phyloP scores from a whole-genome alignment of 176 grass and related monocot genomes.

The Oropetium thomaeum region DNA sequence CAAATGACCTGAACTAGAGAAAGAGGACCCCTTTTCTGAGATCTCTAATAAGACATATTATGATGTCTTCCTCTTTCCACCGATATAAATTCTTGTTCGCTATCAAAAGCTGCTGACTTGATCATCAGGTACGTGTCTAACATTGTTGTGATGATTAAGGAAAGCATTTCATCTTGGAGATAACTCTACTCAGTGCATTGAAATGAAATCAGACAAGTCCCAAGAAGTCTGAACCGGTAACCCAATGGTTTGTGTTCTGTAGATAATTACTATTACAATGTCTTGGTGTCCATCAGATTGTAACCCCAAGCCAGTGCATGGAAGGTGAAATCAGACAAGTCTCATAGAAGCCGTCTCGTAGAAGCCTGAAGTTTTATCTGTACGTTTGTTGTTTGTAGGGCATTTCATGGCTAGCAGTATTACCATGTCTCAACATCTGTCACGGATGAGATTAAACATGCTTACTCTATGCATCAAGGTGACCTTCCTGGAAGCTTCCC shows the following conservation, averaged over 20 bases:
- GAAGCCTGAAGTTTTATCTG: neutral
- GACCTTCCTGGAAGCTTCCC: constrained; percentile 57
- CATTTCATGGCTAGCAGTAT: constrained; percentile 24
- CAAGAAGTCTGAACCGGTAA: constrained; percentile 25
- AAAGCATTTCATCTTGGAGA: constrained; percentile 2
- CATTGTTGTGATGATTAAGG: neutral
- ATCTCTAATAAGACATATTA: neutral
- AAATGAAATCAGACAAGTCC: constrained; percentile 41
- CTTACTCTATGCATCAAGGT: constrained; percentile 33
- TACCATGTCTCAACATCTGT: constrained; percentile 44
- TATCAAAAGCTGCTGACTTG: constrained; percentile 17
- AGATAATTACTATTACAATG: constrained; percentile 1
- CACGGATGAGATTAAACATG: constrained; percentile 14
- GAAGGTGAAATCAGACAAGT: neutral
- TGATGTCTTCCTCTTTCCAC: constrained; percentile 8
- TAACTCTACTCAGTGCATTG: constrained; percentile 1
- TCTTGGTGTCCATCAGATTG: neutral
- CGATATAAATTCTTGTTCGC: neutral
- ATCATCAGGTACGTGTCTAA: neutral
- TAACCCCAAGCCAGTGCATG: neutral
- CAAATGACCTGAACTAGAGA: constrained; percentile 6
- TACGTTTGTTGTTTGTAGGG: neutral
- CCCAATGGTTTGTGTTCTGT: neutral
- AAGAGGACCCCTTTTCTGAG: neutral
- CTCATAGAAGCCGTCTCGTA: neutral